Conservation (phyloP, 2,329 filamentous ascomycete genomes). For the Cladosporium oxysporum region DNA sequence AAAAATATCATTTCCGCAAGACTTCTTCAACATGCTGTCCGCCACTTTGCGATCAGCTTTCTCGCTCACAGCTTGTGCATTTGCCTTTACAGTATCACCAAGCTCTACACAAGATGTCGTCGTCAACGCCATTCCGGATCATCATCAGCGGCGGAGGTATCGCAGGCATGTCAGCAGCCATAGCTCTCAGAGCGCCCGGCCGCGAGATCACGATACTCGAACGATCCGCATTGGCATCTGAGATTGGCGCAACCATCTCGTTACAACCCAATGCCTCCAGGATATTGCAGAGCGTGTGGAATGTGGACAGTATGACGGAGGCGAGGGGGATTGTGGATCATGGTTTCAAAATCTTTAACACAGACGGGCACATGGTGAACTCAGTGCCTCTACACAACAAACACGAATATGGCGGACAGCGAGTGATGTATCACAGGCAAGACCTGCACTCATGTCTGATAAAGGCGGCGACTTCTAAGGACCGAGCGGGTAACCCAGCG, state of each 20-base stretch:
- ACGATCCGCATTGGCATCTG: slow-evolving; percentile 34
- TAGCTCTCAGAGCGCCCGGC: slow-evolving; percentile 39
- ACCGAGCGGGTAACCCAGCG: slow-evolving; percentile 31
- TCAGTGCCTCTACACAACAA: slow-evolving; percentile 36
- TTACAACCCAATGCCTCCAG: slow-evolving; percentile 47
- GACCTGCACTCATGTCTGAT: slow-evolving; percentile 42
- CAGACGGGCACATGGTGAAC: slow-evolving; percentile 36
- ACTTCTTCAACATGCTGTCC: slow-evolving; percentile 12
- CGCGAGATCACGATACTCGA: slow-evolving; percentile 40
- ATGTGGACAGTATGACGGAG: slow-evolving; percentile 20
- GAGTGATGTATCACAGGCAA: slow-evolving; percentile 46
- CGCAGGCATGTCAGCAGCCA: slow-evolving; percentile 35
- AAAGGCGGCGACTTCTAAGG: slow-evolving; percentile 29
- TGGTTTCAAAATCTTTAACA: slow-evolving; percentile 41
- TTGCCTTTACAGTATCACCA: slow-evolving; percentile 20
- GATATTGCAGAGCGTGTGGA: slow-evolving; percentile 27
- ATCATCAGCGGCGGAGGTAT: slow-evolving; percentile 39
- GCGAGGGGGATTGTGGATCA: slow-evolving; percentile 40
- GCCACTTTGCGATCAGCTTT: slow-evolving; percentile 4
- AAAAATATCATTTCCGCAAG: not conserved
- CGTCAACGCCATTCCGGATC: slow-evolving; percentile 35
- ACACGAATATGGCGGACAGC: slow-evolving; percentile 41
- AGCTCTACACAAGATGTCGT: slow-evolving; percentile 25
- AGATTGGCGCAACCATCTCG: slow-evolving; percentile 46
- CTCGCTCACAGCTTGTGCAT: slow-evolving; percentile 7